Percentiles rank a stretch among this genome's conserved stretches.
Conservation (phyloP, 139 green algal species). For the Coelastrella sp. region DNA sequence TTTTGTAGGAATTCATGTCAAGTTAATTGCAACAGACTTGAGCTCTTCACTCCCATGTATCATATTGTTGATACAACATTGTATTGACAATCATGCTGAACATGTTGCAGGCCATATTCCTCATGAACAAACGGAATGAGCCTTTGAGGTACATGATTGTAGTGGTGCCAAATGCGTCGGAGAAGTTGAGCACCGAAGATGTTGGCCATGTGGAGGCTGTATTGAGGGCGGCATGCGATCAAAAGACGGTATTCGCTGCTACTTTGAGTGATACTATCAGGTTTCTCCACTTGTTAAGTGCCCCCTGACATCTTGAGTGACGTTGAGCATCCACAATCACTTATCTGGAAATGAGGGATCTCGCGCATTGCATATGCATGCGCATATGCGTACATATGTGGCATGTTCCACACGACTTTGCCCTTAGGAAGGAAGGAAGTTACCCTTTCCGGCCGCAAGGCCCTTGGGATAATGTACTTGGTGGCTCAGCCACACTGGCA, state of each 20-base stretch:
- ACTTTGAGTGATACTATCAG: background rate
- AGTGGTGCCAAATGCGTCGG: background rate
- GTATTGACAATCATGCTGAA: background rate
- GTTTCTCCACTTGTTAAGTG: background rate
- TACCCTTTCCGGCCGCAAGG: too few species aligned
- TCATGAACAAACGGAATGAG: background rate
- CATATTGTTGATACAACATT: background rate
- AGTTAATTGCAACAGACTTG: too few species aligned
- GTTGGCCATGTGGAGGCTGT: background rate
- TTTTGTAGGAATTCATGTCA: background rate
- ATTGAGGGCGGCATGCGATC: background rate
- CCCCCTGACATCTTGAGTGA: background rate
- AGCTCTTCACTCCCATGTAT: background rate
- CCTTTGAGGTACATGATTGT: conserved; percentile 8
- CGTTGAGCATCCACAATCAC: too few species aligned
- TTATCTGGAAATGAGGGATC: too few species aligned
- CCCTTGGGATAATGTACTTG: too few species aligned
- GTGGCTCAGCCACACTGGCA: too few species aligned
- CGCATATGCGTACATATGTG: too few species aligned
- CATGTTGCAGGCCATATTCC: background rate
- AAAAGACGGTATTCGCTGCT: background rate
- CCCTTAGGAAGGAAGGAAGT: too few species aligned
- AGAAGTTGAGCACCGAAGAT: background rate
- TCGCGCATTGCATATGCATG: too few species aligned
- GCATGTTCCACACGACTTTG: too few species aligned